Evolutionary conservation across 2,329 filamentous ascomycete genomes (phyloP).

Genomic region (Fusarium kyushuense): DNA sequence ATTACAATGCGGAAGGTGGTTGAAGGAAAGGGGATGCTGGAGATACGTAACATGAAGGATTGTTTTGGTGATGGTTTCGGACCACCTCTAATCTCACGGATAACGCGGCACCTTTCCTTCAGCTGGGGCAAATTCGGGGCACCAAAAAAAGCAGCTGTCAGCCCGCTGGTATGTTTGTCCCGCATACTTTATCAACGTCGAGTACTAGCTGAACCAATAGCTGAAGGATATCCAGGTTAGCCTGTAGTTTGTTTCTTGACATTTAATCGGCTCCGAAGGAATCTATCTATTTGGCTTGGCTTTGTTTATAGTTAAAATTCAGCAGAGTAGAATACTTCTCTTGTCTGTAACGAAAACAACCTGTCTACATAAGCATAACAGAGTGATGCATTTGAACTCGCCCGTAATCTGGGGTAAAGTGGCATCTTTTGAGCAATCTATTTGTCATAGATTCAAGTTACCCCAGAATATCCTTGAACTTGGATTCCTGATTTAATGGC

Average conservation of each 20-base stretch:
- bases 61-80: conserved; percentile 12
- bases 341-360: neutral
- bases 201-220: conserved; percentile 1
- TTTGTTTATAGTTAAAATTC: too few species aligned
- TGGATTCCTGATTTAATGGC: conserved; percentile 16
- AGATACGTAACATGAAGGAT: conserved; percentile 29
- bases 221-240: neutral
- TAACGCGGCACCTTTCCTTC: conserved; percentile 37
- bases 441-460: conserved; percentile 37
- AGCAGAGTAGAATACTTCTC: too few species aligned
- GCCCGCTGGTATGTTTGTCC: conserved; percentile 24
- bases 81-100: conserved; percentile 27
- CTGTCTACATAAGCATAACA: conserved; percentile 12
- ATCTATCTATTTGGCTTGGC: neutral
- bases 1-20: conserved; percentile 36
- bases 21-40: conserved; percentile 4
- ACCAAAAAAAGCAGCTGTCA: conserved; percentile 1
- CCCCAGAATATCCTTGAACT: conserved; percentile 26
- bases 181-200: conserved; percentile 9
- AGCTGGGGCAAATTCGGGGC: conserved; percentile 32
- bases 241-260: conserved; percentile 1
- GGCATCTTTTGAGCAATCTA: conserved; percentile 27
- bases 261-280: conserved; percentile 4
- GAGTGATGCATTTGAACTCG: neutral
- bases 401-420: conserved; percentile 29